Evolutionary conservation across 495 filamentous ascomycete genomes (phyloP).

Genomic region (Talaromyces adpressus): DNA sequence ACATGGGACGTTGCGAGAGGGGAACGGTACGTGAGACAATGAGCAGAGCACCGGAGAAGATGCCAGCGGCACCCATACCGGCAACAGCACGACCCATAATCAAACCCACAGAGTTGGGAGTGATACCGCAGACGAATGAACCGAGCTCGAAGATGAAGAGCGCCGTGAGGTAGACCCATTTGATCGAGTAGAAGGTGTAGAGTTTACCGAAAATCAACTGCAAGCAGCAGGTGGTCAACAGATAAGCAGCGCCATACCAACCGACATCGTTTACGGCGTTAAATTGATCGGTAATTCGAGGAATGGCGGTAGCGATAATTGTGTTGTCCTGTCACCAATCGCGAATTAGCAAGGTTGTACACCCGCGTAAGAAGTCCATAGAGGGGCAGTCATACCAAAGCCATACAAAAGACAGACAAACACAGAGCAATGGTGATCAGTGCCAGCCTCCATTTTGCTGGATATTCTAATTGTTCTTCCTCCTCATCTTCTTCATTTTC

Average conservation of each 20-base stretch:
- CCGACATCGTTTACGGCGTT: conserved; percentile 68
- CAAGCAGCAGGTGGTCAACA: conserved; percentile 68
- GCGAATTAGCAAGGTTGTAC: neutral
- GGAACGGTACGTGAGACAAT: conserved; percentile 75
- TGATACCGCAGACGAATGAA: conserved; percentile 73
- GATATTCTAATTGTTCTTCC: conserved; percentile 41
- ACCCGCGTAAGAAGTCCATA: neutral
- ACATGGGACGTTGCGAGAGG: conserved; percentile 61
- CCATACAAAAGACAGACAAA: conserved; percentile 59
- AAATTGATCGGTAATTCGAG: conserved; percentile 76
- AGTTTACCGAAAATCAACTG: conserved; percentile 71
- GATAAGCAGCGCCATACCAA: conserved; percentile 67
- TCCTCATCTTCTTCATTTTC: conserved; percentile 8
- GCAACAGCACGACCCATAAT: conserved; percentile 83
- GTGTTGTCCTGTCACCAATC: neutral
- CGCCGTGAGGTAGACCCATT: conserved; percentile 63
- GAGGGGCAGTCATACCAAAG: conserved; percentile 35
- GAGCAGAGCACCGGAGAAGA: conserved; percentile 75
- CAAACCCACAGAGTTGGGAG: conserved; percentile 64
- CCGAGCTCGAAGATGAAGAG: conserved; percentile 79
- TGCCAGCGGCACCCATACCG: conserved; percentile 74
- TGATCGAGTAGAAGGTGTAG: conserved; percentile 73
- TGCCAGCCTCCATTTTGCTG: conserved; percentile 38
- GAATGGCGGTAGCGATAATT: conserved; percentile 81
- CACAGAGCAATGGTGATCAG: conserved; percentile 55